Conservation (phyloP, 2,329 filamentous ascomycete genomes). For the Orbilia brochopaga region DNA sequence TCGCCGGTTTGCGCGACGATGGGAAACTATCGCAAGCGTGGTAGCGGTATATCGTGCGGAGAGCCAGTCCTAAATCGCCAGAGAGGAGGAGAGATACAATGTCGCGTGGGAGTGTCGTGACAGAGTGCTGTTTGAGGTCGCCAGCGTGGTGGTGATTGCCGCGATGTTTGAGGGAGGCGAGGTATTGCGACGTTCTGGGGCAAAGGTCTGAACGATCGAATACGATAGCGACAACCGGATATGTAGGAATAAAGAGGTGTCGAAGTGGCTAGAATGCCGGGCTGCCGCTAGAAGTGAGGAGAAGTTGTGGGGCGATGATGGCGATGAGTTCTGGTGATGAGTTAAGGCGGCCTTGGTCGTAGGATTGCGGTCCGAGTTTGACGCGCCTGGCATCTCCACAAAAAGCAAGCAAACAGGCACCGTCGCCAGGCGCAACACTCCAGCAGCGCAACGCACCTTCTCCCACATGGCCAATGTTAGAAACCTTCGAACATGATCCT, state of each 20-base stretch:
- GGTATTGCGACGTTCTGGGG: slow-evolving; percentile 9
- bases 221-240: not conserved
- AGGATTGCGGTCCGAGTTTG: slow-evolving; percentile 29
- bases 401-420: slow-evolving; percentile 33
- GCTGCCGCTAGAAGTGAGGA: not conserved
- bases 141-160: not conserved
- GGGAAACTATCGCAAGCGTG: not conserved
- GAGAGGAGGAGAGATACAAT: not conserved
- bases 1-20: slow-evolving; percentile 12
- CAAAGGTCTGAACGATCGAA: not conserved
- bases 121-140: not conserved
- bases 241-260: not conserved
- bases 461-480: slow-evolving; percentile 3
- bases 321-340: not conserved
- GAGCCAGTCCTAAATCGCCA: slow-evolving; percentile 7
- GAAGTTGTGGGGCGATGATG: slow-evolving; percentile 3
- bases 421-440: slow-evolving; percentile 11
- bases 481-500: too few species aligned
- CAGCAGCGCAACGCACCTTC: slow-evolving; percentile 30
- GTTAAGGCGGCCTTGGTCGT: slow-evolving; percentile 4
- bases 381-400: slow-evolving; percentile 46
- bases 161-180: slow-evolving; percentile 4
- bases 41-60: slow-evolving; percentile 1
- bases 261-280: not conserved
- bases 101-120: not conserved